Conservation (phyloP, 2,329 filamentous ascomycete genomes). For the Colletotrichum tabaci region DNA sequence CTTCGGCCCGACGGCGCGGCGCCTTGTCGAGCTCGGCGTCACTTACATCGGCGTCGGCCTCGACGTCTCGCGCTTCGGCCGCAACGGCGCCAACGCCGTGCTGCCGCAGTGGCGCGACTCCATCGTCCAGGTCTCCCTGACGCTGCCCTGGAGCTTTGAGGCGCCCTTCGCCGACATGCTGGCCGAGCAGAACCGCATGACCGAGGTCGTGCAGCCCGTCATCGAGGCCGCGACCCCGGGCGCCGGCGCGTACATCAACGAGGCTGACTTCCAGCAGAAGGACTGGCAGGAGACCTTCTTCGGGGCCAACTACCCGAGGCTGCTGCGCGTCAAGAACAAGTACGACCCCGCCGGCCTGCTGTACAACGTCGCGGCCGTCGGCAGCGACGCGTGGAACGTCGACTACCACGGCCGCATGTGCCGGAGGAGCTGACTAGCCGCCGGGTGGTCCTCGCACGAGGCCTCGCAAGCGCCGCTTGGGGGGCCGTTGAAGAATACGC, state of each 20-base stretch:
- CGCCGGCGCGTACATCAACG: slow-evolving; percentile 50
- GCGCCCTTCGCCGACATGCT: slow-evolving; percentile 38
- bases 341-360: slow-evolving; percentile 51
- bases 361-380: slow-evolving; percentile 49
- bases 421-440: slow-evolving; percentile 6
- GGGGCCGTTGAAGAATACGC: no score
- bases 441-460: neutral
- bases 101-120: slow-evolving; percentile 59
- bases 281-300: slow-evolving; percentile 51
- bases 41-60: slow-evolving; percentile 39
- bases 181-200: slow-evolving; percentile 43
- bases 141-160: slow-evolving; percentile 38
- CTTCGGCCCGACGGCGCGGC: slow-evolving; percentile 33
- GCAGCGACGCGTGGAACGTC: slow-evolving; percentile 47
- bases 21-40: slow-evolving; percentile 34
- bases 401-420: slow-evolving; percentile 44
- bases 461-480: neutral
- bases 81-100: slow-evolving; percentile 51
- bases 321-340: slow-evolving; percentile 50
- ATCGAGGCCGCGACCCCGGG: slow-evolving; percentile 49
- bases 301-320: slow-evolving; percentile 48
- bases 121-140: slow-evolving; percentile 51
- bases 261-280: slow-evolving; percentile 51
- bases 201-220: slow-evolving; percentile 50
- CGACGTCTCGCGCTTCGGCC: slow-evolving; percentile 38